Base-by-base conservation (phyloP, 331 rosid genomes). In the Arachis monticola region DNA sequence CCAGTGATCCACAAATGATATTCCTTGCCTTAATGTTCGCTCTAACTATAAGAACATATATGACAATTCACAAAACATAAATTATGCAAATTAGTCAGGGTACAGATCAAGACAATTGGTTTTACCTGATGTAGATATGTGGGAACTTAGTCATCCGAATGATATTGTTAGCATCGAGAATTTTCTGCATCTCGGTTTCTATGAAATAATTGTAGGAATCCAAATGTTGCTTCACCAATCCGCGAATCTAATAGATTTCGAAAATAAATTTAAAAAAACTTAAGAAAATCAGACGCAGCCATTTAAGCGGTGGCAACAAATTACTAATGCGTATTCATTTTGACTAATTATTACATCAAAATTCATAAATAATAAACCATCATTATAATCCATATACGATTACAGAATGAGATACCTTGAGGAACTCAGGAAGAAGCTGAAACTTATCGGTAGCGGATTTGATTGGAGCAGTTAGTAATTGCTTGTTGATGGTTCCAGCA, bases 131-230 rank as follows among this genome's bases (percentile, higher is more conserved):
- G 73, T 86, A 86, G n/a, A 86, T 81, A 51, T 83, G 83, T 0
- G 92, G 93, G 30, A 83, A 85, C 35, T 74, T 68, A 13, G 62
- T 10, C 0, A 88, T 77, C 71, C 5, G 74, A 11, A 90, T 86
- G 12, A 77, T 30, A 8, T 85, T 51, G 81, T 94, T 92, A 65
- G 97, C 93, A 4, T 88, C 85, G 5, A 94, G 89, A 1, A 92
- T 94, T 81, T 90, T 94, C 77, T 87, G 90, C 27, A 94, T 90
- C 22, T 77, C 97, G 0, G 85, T 87, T 50, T 67, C 81, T 14
- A 90, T 93, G 73, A 94, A 94, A 73, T 92, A 94, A 62, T 94
- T 92, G 80, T 86, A 92, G 7, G 99, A 94, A 81, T 92, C 97
- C 88, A 94, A 87, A 73, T 92, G 99, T 56, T 92, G 99, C 79